phyloP scores from a whole-genome alignment of 441 rosid genomes.

The Metrosideros polymorpha region DNA sequence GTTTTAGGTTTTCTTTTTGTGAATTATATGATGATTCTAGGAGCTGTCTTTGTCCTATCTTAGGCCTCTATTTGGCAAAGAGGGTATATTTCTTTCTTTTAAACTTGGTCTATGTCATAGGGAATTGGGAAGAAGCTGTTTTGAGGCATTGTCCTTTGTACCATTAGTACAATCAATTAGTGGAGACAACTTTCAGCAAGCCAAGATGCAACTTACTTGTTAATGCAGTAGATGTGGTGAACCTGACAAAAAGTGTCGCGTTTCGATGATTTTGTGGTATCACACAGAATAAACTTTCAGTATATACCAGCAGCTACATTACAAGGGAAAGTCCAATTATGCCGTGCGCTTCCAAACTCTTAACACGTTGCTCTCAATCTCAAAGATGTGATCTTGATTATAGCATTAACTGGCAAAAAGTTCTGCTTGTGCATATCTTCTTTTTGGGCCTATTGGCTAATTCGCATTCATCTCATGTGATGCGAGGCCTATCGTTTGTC shows the following conservation, averaged over 20 bases:
- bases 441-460: too few relatives aligned
- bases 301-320: neutral
- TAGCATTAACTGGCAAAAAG: neutral
- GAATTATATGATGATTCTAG: neutral
- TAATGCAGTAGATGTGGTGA: neutral
- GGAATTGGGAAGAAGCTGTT: neutral
- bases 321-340: neutral
- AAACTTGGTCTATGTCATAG: neutral
- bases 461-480: too few relatives aligned
- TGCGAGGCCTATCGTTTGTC: too few relatives aligned
- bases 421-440: neutral
- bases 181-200: neutral
- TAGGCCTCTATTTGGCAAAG: neutral
- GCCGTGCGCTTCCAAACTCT: neutral
- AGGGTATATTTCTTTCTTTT: neutral
- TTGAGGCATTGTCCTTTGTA: neutral
- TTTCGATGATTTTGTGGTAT: neutral
- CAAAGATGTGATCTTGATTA: neutral
- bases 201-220: neutral
- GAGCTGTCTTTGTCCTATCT: neutral
- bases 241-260: neutral
- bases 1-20: neutral
- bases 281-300: neutral
- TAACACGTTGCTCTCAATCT: neutral
- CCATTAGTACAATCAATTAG: neutral